Percentiles rank a stretch among this genome's conserved stretches.
phyloP scores from a whole-genome alignment of 495 filamentous ascomycete species.

The Lophiostoma macrostomum region DNA sequence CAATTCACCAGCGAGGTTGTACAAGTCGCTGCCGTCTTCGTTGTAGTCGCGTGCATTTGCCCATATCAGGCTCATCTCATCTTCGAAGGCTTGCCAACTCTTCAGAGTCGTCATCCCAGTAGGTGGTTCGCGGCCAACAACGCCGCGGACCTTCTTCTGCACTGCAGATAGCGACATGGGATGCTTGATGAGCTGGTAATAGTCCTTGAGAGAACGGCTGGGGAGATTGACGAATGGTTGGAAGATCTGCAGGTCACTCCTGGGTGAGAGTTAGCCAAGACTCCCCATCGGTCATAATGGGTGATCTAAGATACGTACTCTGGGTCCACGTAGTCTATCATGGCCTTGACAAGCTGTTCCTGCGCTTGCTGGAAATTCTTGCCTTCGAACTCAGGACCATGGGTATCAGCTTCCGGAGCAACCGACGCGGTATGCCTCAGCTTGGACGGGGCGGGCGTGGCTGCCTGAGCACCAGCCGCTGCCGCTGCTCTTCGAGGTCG shows the following conservation, averaged over 20 bases:
- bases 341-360: constrained; percentile 70
- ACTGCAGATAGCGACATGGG: constrained; percentile 69
- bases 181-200: constrained; percentile 71
- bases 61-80: constrained; percentile 75
- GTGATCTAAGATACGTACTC: constrained; percentile 37
- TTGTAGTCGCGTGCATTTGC: constrained; percentile 84
- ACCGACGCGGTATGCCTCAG: constrained; percentile 14
- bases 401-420: constrained; percentile 45
- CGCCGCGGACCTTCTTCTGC: constrained; percentile 67
- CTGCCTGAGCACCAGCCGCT: constrained; percentile 1
- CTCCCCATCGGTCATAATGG: neutral
- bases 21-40: constrained; percentile 80
- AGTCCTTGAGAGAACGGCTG: constrained; percentile 61
- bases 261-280: constrained; percentile 26
- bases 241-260: constrained; percentile 55
- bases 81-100: constrained; percentile 75
- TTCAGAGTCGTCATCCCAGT: constrained; percentile 70
- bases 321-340: constrained; percentile 61
- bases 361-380: constrained; percentile 76
- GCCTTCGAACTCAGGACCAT: constrained; percentile 51
- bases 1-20: constrained; percentile 65
- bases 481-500: constrained; percentile 28
- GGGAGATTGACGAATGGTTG: constrained; percentile 66
- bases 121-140: constrained; percentile 59
- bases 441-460: constrained; percentile 18